Percentiles rank a stretch among this genome's conserved stretches.
These are phyloP conservation scores for Linnemannia schmuckeri DNA, from an alignment of 192 early-diverging fungal species.

Conservation along the genomic window DNA sequence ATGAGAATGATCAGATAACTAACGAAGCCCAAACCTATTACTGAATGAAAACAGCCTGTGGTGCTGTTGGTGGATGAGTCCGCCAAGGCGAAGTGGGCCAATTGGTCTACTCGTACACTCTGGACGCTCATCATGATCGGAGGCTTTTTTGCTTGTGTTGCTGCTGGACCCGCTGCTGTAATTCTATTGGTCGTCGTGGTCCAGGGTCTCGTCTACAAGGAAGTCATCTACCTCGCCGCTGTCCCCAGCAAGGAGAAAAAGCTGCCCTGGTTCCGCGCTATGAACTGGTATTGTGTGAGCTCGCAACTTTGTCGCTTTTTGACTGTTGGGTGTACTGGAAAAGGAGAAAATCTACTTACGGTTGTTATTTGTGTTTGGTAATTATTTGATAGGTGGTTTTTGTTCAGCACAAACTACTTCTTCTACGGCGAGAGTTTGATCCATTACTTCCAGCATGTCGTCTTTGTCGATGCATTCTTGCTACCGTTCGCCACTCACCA, in stretches of 20 bases:
- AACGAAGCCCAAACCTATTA: neutral
- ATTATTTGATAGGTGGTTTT: conserved; percentile 78
- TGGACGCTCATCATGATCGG: conserved; percentile 94
- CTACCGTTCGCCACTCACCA: conserved; percentile 92
- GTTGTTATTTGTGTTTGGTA: neutral
- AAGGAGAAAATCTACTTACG: neutral
- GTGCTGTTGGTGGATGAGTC: conserved; percentile 63
- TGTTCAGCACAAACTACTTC: conserved; percentile 92
- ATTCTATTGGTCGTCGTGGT: conserved; percentile 88
- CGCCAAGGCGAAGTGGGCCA: conserved; percentile 75
- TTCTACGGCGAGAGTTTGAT: conserved; percentile 95
- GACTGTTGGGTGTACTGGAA: neutral
- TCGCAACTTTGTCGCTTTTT: neutral
- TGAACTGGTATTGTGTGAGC: conserved; percentile 79
- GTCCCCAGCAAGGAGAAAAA: conserved; percentile 86
- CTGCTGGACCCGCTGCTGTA: conserved; percentile 86
- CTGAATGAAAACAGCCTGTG: neutral
- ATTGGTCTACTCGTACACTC: conserved; percentile 85
- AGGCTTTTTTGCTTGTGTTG: conserved; percentile 80
- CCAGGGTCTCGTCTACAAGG: conserved; percentile 89
- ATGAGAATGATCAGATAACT: neutral
- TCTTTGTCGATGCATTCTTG: conserved; percentile 88
- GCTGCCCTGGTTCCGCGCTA: conserved; percentile 91
- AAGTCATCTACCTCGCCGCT: conserved; percentile 93
- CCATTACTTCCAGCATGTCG: conserved; percentile 86